Base-by-base conservation (phyloP, 1,284 basidiomycete species). In the Fomitopsis pinicola region DNA sequence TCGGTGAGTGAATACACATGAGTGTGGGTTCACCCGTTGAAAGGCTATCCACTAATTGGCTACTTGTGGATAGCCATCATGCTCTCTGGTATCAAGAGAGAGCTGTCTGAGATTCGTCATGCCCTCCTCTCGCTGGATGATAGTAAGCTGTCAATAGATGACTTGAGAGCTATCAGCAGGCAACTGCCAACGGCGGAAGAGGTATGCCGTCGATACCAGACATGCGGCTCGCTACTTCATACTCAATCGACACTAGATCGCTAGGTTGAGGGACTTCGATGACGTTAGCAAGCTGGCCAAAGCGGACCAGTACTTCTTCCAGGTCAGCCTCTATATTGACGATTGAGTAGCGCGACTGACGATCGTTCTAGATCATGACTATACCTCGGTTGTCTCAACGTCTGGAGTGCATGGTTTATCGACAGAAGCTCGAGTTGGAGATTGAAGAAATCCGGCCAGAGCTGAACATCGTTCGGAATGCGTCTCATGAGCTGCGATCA, bases 361-460 rank as follows among this genome's bases (percentile, higher is more conserved):
- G 22, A 30, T 26, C 64, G 35, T 60, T 64, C 3, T 65, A 95
- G 88, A 90, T 97, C 64, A 88, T 90, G 75, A 78, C 77, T 3
- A 88, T 97, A 52, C 92, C 94, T 1, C 80, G 92, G 26, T 80
- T 97, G 6, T 70, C 83, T 3, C 82, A 89, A 65, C 82, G 95
- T 2, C 73, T 95, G 38, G 85, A 88, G 6, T 90, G 87, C 68
- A 94, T 96, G 89, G 72, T 95, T 15, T 96, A 91, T 73, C 86
- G 92, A 26, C 82, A 87, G 26, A 88, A 86, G 64, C 82, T 97
- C 26, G 92, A 95, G 59, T 69, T 94, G 52, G 92, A 94, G 38
- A 80, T 95, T 42, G 91, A 89, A 62, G 95, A 97, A 76, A 82
- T 92, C 45, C 84, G 90, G 42, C 93, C 92, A 0, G 94, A 97